phyloP scores from a whole-genome alignment of 2,329 filamentous ascomycete genomes.

The Basipetospora chlamydospora region DNA sequence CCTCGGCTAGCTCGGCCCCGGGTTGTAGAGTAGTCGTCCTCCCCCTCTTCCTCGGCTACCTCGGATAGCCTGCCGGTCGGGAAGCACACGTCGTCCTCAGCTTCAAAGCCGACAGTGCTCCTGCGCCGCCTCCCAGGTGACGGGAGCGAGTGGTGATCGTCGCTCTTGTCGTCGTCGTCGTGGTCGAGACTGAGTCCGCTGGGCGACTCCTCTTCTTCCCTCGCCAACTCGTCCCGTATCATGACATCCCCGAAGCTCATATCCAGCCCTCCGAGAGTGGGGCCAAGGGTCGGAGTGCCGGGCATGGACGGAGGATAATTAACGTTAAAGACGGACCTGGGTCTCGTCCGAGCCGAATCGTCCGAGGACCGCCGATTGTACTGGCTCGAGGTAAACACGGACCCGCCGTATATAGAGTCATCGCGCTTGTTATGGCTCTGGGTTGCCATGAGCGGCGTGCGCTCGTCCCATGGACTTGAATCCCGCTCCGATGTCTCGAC shows the following conservation, averaged over 20 bases:
- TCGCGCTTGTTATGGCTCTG: conserved; percentile 19
- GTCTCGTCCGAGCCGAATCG: conserved; percentile 33
- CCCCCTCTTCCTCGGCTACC: conserved; percentile 59
- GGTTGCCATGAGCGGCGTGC: conserved; percentile 36
- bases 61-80: conserved; percentile 61
- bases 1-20: conserved; percentile 24
- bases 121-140: conserved; percentile 9
- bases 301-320: conserved; percentile 58
- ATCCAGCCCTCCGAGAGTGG: conserved; percentile 31
- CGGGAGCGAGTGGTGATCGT: neutral
- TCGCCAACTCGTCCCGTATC: conserved; percentile 45
- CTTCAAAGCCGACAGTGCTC: conserved; percentile 31
- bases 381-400: neutral
- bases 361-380: conserved; percentile 27
- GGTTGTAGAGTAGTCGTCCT: conserved; percentile 5
- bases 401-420: conserved; percentile 4
- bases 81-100: conserved; percentile 85
- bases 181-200: conserved; percentile 17
- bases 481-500: conserved; percentile 33
- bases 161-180: conserved; percentile 16
- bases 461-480: conserved; percentile 32
- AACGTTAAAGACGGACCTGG: conserved; percentile 30
- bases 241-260: conserved; percentile 55
- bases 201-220: conserved; percentile 16
- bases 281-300: conserved; percentile 40